These are phyloP conservation scores for Neurospora africana DNA, from an alignment of 495 filamentous ascomycete genomes.

Conservation along the genomic window DNA sequence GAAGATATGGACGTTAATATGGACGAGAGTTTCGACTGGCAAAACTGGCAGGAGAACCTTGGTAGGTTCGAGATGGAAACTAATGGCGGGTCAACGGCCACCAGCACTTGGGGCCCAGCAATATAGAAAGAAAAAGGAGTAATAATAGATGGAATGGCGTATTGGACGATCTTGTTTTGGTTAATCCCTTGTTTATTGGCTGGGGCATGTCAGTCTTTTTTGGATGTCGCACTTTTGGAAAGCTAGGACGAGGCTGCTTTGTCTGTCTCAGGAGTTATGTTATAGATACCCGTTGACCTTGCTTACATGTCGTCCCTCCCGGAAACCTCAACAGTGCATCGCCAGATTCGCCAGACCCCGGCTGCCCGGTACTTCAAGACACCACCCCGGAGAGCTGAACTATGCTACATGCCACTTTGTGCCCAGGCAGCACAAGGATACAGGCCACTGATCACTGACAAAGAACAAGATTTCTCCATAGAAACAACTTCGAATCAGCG, in stretches of 20 bases:
- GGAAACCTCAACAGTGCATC: too few relatives aligned
- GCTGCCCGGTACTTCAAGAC: too few relatives aligned
- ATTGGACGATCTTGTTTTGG: neutral
- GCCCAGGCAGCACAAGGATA: too few relatives aligned
- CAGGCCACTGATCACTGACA: too few relatives aligned
- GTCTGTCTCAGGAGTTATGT: neutral
- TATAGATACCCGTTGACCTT: neutral
- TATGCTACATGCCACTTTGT: too few relatives aligned
- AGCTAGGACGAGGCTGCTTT: neutral
- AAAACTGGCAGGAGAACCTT: constrained; percentile 35
- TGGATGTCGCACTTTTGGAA: neutral
- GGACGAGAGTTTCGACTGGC: constrained; percentile 37
- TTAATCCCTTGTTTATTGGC: neutral
- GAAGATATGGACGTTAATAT: constrained; percentile 32
- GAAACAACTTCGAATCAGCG: too few relatives aligned
- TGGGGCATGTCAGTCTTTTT: neutral
- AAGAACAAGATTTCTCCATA: too few relatives aligned
- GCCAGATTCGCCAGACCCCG: too few relatives aligned
- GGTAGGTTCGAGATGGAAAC: constrained; percentile 24
- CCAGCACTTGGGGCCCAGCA: constrained; percentile 12
- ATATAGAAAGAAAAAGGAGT: neutral
- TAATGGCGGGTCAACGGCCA: constrained; percentile 11
- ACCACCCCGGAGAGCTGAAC: too few relatives aligned
- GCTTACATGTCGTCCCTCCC: too few relatives aligned
- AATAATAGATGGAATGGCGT: neutral